A percentile compares a stretch with the other conserved stretches of the same genome.
phyloP scores from a whole-genome alignment of 805 yeast genomes.

The Pichia heedii region DNA sequence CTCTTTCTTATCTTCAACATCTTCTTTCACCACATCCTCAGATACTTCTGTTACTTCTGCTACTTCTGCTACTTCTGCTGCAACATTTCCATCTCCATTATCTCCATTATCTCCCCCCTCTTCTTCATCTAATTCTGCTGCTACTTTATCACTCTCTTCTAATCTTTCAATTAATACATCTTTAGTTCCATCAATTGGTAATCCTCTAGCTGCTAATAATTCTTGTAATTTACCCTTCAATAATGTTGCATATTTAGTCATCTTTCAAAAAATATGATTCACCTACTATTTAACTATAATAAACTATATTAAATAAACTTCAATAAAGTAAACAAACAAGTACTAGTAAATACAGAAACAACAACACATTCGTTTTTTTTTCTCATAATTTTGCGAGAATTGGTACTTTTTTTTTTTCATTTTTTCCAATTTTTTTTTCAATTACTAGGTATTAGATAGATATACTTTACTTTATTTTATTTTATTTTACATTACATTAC shows the following conservation, averaged over 20 bases:
- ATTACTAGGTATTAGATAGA: too few relatives aligned
- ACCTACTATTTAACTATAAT: too few relatives aligned
- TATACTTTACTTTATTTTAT: too few relatives aligned
- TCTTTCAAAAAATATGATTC: too few relatives aligned
- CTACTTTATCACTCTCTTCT: constrained; percentile 43
- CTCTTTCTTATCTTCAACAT: constrained; percentile 14
- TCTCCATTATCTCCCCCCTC: constrained; percentile 10
- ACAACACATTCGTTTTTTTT: too few relatives aligned
- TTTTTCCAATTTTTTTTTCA: too few relatives aligned
- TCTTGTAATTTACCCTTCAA: constrained; percentile 85
- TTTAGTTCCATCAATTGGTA: constrained; percentile 71
- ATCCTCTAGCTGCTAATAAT: constrained; percentile 53
- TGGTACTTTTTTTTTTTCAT: too few relatives aligned
- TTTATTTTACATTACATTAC: too few relatives aligned
- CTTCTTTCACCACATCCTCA: constrained; percentile 7
- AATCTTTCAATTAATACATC: constrained; percentile 64
- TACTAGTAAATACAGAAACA: too few relatives aligned
- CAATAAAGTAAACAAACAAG: too few relatives aligned
- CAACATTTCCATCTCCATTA: background rate
- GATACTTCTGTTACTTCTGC: constrained; percentile 14
- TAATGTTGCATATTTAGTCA: constrained; percentile 51
- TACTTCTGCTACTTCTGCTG: constrained; percentile 12
- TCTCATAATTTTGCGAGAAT: too few relatives aligned
- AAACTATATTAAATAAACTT: too few relatives aligned
- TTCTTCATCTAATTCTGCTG: constrained; percentile 22